phyloP scores from a whole-genome alignment of 345 rosid species.

The Ceriops tagal region DNA sequence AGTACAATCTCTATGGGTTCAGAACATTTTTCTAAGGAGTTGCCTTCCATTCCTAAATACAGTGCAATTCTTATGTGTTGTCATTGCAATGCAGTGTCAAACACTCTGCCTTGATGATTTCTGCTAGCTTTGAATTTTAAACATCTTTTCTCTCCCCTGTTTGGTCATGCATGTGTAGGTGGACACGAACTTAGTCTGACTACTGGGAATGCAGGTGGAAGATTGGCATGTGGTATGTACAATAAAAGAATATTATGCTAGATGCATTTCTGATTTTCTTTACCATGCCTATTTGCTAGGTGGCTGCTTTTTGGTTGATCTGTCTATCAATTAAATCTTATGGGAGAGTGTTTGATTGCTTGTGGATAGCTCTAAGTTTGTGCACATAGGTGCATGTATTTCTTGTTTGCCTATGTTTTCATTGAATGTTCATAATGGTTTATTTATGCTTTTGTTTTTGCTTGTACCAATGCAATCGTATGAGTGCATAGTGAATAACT shows the following conservation, averaged over 20 bases:
- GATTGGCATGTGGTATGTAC: slow-evolving; percentile 93
- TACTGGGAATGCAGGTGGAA: slow-evolving; percentile 99
- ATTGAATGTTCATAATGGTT: not conserved
- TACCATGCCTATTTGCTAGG: not conserved
- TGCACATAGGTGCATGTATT: not conserved
- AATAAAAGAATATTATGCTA: not conserved
- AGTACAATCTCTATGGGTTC: not conserved
- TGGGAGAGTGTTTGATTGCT: not conserved
- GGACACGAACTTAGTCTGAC: slow-evolving; percentile 93
- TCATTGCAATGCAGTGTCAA: not conserved
- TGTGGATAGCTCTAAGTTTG: not conserved
- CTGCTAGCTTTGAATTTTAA: not conserved
- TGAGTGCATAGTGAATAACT: not conserved
- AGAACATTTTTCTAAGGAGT: no score
- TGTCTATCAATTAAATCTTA: not conserved
- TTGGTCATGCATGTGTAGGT: slow-evolving; percentile 45
- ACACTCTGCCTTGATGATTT: not conserved
- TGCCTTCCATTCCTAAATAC: no score
- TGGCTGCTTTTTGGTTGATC: not conserved
- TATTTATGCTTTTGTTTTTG: no score
- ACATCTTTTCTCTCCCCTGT: slow-evolving; percentile 17
- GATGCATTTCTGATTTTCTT: not conserved
- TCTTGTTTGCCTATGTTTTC: not conserved
- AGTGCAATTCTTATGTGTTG: not conserved
- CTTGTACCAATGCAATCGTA: no score